Conservation (phyloP, 371 early-diverging fungal genomes). For the Rhizomucor pusillus region DNA sequence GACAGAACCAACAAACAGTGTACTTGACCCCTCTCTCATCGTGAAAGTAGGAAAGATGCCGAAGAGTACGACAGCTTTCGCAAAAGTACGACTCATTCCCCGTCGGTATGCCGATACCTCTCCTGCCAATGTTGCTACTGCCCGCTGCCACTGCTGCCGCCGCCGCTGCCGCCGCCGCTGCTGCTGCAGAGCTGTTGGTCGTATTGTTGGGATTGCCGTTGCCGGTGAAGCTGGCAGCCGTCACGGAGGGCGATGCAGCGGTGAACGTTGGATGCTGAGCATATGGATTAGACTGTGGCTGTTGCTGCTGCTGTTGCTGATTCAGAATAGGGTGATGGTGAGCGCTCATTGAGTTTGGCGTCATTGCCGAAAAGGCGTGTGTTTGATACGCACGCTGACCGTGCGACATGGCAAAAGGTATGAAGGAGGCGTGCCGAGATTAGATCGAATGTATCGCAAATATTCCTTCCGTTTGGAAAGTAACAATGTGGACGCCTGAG, state of each 20-base stretch:
- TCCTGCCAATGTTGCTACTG: slow-evolving; percentile 6
- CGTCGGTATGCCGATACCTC: slow-evolving; percentile 1
- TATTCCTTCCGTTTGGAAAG: too few species aligned
- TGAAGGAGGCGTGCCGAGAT: too few species aligned
- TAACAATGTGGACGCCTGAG: too few species aligned
- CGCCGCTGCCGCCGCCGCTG: slow-evolving; percentile 17
- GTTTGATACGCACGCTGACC: slow-evolving; percentile 18
- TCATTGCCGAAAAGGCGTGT: slow-evolving; percentile 14
- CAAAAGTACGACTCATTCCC: slow-evolving; percentile 7
- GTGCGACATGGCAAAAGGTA: slow-evolving; percentile 11
- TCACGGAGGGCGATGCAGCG: slow-evolving; percentile 6
- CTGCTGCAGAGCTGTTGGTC: background rate
- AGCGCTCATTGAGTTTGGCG: slow-evolving; percentile 13
- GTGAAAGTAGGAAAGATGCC: slow-evolving; percentile 9
- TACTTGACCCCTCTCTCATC: slow-evolving; percentile 14
- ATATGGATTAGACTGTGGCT: background rate
- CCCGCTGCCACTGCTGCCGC: slow-evolving; percentile 9
- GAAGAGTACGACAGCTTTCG: slow-evolving; percentile 7
- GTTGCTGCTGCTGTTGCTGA: slow-evolving; percentile 12
- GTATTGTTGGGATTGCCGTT: slow-evolving; percentile 8
- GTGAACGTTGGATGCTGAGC: slow-evolving; percentile 9
- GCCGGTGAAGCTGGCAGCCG: background rate
- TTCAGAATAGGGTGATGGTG: slow-evolving; percentile 11
- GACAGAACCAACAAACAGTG: slow-evolving; percentile 13
- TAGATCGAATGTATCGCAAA: too few species aligned